Conservation (phyloP, 768 basidiomycete species). For the Serpula lacrymans region DNA sequence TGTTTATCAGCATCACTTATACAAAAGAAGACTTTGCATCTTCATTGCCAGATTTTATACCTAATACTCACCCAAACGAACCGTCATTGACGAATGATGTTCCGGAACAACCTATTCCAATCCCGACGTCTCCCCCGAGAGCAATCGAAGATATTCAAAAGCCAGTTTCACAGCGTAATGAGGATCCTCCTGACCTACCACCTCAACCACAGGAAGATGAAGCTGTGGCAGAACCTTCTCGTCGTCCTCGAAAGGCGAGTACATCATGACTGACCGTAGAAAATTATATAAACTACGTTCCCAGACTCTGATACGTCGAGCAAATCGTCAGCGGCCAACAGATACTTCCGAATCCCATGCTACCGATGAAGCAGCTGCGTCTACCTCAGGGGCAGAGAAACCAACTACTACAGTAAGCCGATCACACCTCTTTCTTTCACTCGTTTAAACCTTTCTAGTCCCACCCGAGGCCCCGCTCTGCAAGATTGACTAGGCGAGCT, state of each 20-base stretch:
- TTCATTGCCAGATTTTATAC: slow-evolving; percentile 45
- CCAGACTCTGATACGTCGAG: too few relatives aligned
- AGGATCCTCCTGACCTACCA: slow-evolving; percentile 10
- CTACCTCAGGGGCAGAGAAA: too few relatives aligned
- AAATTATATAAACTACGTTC: too few relatives aligned
- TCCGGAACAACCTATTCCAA: slow-evolving; percentile 5
- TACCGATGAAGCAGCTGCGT: too few relatives aligned
- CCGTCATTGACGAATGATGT: slow-evolving; percentile 30
- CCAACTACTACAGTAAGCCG: too few relatives aligned
- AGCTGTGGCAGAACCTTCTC: slow-evolving; percentile 15
- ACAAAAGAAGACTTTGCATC: slow-evolving; percentile 24
- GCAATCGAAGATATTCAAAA: slow-evolving; percentile 6
- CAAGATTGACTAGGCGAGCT: slow-evolving; percentile 54
- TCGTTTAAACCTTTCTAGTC: too few relatives aligned
- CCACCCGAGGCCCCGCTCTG: slow-evolving; percentile 37
- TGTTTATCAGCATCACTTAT: background rate
- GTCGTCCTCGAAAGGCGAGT: slow-evolving; percentile 30
- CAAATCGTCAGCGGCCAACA: too few relatives aligned
- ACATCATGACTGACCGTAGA: too few relatives aligned
- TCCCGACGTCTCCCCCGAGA: slow-evolving; percentile 11
- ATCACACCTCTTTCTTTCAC: too few relatives aligned
- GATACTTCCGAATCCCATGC: too few relatives aligned
- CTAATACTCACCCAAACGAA: slow-evolving; percentile 53
- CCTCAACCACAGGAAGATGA: background rate
- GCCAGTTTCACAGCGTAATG: slow-evolving; percentile 20